A percentile compares a stretch with the other conserved stretches of the same genome.
These are phyloP conservation scores for Calonectria hongkongensis DNA, from an alignment of 2,329 filamentous ascomycete genomes.

Conservation along the genomic window DNA sequence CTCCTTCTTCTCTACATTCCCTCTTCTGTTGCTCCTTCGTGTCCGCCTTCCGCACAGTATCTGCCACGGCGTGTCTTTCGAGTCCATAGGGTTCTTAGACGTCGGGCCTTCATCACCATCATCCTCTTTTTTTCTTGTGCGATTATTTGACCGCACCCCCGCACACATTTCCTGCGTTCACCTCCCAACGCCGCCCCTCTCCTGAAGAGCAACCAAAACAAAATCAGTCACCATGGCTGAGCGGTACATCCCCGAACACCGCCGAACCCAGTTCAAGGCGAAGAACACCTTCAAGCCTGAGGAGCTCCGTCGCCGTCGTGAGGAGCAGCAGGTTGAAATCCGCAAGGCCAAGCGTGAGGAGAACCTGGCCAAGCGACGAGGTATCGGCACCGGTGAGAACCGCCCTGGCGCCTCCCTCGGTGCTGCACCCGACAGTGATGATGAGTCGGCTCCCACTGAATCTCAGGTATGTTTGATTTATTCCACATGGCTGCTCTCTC, in stretches of 20 bases:
- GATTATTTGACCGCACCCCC: conserved; percentile 52
- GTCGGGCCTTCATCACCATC: conserved; percentile 42
- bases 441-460: conserved; percentile 96
- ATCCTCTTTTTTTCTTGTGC: conserved; percentile 37
- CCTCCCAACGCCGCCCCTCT: conserved; percentile 50
- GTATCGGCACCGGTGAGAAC: conserved; percentile 88
- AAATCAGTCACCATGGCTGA: conserved; percentile 87
- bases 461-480: conserved; percentile 82
- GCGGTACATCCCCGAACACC: conserved; percentile 99
- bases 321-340: conserved; percentile 99
- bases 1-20: conserved; percentile 45
- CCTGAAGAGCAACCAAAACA: conserved; percentile 46
- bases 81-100: conserved; percentile 38
- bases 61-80: conserved; percentile 40
- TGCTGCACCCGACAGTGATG: conserved; percentile 95
- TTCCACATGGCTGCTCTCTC: conserved; percentile 41
- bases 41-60: conserved; percentile 40
- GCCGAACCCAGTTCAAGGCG: conserved; percentile 99
- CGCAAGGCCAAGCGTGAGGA: conserved; percentile 99
- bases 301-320: conserved; percentile 96
- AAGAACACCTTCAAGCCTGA: conserved; percentile 99
- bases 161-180: conserved; percentile 55
- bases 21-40: conserved; percentile 41
- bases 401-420: conserved; percentile 88
- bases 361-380: conserved; percentile 98